Base-by-base conservation (phyloP, 2,329 filamentous ascomycete genomes). In the Phaeosphaeriaceae sp. region DNA sequence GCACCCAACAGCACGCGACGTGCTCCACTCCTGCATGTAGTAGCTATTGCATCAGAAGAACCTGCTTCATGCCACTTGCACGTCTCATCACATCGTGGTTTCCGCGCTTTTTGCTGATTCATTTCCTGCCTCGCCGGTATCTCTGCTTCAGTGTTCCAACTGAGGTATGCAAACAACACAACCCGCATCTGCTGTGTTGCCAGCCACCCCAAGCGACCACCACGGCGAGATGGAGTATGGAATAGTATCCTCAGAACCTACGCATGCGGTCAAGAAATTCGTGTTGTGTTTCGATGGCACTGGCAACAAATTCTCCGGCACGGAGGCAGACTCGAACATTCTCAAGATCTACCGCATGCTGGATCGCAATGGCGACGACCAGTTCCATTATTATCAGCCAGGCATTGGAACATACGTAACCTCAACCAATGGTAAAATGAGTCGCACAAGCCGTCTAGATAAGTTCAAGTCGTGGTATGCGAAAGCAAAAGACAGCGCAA, bases 401-500 rank as follows among this genome's bases (percentile, higher is more conserved):
- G 89, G 89, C 9, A 92, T 92, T 62, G 90, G 90, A 15, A 92
- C 90, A 0, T 92, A 92, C 66, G 84, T 88, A 1, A 86, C 87
- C 0, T 83, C 65, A 41, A 59, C 71, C 1, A 61, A 57, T 46
- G 63, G 80, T 11, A 85, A 83, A 9, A 78, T 89, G 45, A 85
- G 84, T 1, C 85, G 86, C 63, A 89, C 85, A 0, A 83, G 86
- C 11, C 68, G 82, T 0, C 73, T 83, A 21, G 84, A 86, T 7
- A 84, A 86, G 15, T 67, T 91, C 56, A 84, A 84, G 60, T 89
- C 87, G 9, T 91, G 88, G 86, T 90, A 89, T 69, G 78, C 83
- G 45, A 91, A 91, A 66, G 88, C 89, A 58, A 92, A 92, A 66
- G 91, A 95, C 74, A 91, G 89, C 2, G 91, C 91, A 10, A 78